Percentiles rank a stretch among this genome's conserved stretches.
Conservation (phyloP, 306 rosid species). For the Quercus berberidifolia region DNA sequence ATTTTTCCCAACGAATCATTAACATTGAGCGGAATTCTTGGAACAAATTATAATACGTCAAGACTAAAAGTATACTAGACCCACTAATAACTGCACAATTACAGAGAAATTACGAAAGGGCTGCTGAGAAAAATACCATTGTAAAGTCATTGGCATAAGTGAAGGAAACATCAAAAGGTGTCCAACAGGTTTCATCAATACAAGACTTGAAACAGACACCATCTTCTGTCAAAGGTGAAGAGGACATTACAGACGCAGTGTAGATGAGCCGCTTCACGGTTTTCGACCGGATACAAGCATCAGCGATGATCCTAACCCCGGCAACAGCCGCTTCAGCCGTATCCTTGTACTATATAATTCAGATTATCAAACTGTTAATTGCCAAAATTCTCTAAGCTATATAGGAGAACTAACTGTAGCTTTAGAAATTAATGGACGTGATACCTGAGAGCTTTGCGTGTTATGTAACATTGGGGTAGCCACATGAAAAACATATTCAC, state of each 20-base stretch:
- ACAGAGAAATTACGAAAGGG: neutral
- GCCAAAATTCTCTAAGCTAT: neutral
- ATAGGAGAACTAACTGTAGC: neutral
- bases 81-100: neutral
- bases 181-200: constrained; percentile 57
- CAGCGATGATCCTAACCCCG: constrained; percentile 24
- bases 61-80: neutral
- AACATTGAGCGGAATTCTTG: no score
- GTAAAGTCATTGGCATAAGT: neutral
- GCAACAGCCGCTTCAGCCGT: constrained; percentile 38
- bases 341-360: constrained; percentile 27
- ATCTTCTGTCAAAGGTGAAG: constrained; percentile 41
- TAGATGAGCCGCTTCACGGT: constrained; percentile 52
- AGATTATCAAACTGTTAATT: neutral
- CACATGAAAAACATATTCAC: constrained; percentile 50
- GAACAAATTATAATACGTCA: no score
- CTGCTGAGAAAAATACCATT: constrained; percentile 3
- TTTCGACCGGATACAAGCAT: constrained; percentile 23
- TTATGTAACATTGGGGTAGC: constrained; percentile 35
- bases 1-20: no score
- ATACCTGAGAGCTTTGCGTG: constrained; percentile 32
- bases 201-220: constrained; percentile 25
- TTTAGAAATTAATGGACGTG: neutral
- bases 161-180: constrained; percentile 28
- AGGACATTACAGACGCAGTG: constrained; percentile 36